Evolutionary conservation across 1,284 basidiomycete species (phyloP).

Genomic region (Fomes fomentarius): DNA sequence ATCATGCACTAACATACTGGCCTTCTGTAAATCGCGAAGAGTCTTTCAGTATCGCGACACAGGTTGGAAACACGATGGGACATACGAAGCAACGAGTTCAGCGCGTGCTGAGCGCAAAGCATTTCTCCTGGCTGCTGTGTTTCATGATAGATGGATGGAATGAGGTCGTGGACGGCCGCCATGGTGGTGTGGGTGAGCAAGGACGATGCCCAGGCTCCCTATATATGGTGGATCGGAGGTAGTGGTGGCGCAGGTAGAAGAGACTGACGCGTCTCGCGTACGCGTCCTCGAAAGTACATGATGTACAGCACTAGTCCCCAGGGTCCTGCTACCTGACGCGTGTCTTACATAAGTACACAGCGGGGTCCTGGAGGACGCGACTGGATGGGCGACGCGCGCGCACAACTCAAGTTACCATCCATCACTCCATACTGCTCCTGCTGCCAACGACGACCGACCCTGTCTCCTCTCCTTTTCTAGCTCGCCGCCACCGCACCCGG

Average conservation of each 20-base stretch:
- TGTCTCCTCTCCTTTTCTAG: conserved; percentile 1
- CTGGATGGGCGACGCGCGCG: conserved; percentile 8
- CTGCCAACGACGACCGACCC: conserved; percentile 6
- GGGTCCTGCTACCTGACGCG: conserved; percentile 32
- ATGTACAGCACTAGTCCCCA: conserved; percentile 18
- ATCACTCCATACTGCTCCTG: not conserved
- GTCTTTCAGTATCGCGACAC: not conserved
- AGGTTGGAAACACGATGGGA: conserved; percentile 14
- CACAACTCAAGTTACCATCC: not conserved
- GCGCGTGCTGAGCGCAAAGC: conserved; percentile 86
- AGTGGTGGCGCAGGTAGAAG: conserved; percentile 9
- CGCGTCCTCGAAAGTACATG: conserved; percentile 28
- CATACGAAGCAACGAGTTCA: conserved; percentile 80
- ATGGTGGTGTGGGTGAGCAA: conserved; percentile 36
- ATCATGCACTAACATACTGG: conserved; percentile 57
- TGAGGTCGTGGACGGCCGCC: conserved; percentile 58
- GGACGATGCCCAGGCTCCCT: not conserved
- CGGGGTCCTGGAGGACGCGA: conserved; percentile 15
- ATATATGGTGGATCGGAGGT: not conserved
- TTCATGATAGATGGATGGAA: conserved; percentile 74
- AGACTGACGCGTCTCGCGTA: conserved; percentile 31
- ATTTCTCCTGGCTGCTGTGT: conserved; percentile 76
- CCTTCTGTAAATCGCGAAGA: conserved; percentile 50
- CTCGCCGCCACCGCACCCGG: conserved; percentile 7
- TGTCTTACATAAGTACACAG: conserved; percentile 38